Evolutionary conservation across 1,139 yeast species (phyloP).

Genomic region (Zygosaccharomyces sapae): DNA sequence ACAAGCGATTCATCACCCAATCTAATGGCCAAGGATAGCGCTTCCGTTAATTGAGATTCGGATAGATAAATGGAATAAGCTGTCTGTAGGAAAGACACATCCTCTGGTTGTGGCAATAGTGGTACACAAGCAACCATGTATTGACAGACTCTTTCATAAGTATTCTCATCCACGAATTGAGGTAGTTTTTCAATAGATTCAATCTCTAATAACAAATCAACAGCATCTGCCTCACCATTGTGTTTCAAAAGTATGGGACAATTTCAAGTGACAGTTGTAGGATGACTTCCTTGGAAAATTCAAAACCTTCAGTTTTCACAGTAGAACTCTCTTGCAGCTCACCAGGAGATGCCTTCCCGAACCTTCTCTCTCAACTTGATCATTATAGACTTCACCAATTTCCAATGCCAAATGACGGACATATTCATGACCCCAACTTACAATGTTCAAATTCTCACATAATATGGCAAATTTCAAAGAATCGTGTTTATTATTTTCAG

Average conservation of each 20-base stretch:
- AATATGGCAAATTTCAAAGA: conserved; percentile 76
- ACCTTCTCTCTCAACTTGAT: conserved; percentile 56
- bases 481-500: conserved; percentile 77
- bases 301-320: conserved; percentile 18
- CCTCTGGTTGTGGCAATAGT: conserved; percentile 92
- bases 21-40: conserved; percentile 82
- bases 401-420: conserved; percentile 92
- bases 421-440: conserved; percentile 97
- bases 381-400: conserved; percentile 82
- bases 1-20: conserved; percentile 79
- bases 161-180: conserved; percentile 77
- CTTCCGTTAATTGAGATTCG: conserved; percentile 81
- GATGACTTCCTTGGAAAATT: conserved; percentile 43
- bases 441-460: conserved; percentile 58
- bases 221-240: conserved; percentile 98
- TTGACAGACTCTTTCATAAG: conserved; percentile 84
- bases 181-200: conserved; percentile 82
- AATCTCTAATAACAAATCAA: conserved; percentile 82
- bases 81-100: conserved; percentile 76
- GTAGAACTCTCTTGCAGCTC: conserved; percentile 16
- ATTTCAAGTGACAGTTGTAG: conserved; percentile 67
- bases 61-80: conserved; percentile 84
- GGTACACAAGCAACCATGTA: conserved; percentile 97
- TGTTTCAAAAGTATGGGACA: conserved; percentile 89
- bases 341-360: conserved; percentile 27